phyloP scores from a whole-genome alignment of 2,329 filamentous ascomycete species.

The Davidsoniella neocaledoniae region DNA sequence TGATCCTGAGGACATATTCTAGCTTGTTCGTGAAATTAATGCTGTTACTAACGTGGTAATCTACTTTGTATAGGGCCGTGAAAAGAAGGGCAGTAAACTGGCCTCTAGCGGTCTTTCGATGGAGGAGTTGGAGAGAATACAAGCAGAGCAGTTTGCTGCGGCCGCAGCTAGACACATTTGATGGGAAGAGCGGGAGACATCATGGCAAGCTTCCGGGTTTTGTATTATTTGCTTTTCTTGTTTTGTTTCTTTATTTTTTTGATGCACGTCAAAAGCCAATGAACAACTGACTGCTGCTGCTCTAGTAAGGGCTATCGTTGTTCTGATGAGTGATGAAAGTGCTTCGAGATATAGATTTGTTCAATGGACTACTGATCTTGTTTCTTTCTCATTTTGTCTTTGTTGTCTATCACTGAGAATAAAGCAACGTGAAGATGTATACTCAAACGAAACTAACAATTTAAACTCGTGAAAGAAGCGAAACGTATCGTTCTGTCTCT shows the following conservation, averaged over 20 bases:
- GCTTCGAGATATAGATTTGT: neutral
- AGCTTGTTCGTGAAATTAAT: too few relatives aligned
- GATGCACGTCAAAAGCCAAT: neutral
- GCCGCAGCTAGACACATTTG: conserved; percentile 26
- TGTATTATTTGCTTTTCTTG: neutral
- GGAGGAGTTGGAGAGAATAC: conserved; percentile 74
- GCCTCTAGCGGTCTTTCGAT: conserved; percentile 84
- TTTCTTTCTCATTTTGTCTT: too few relatives aligned
- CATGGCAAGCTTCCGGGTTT: neutral
- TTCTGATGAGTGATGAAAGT: neutral
- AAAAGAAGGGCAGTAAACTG: conserved; percentile 95
- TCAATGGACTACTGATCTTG: too few relatives aligned
- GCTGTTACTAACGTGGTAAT: neutral
- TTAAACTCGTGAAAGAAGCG: too few relatives aligned
- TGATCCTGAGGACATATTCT: neutral
- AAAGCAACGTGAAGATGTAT: too few relatives aligned
- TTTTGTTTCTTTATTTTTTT: neutral
- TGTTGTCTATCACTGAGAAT: too few relatives aligned
- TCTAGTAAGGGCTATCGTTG: neutral
- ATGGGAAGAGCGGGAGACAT: neutral
- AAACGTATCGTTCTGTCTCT: too few relatives aligned
- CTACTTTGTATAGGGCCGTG: conserved; percentile 61
- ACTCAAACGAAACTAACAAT: too few relatives aligned
- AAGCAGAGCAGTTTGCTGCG: conserved; percentile 79
- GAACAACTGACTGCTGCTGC: neutral